Percentiles rank a stretch among this genome's conserved stretches.
phyloP scores from a whole-genome alignment of 1,139 yeast genomes.

The Blastobotrys capitulatus region DNA sequence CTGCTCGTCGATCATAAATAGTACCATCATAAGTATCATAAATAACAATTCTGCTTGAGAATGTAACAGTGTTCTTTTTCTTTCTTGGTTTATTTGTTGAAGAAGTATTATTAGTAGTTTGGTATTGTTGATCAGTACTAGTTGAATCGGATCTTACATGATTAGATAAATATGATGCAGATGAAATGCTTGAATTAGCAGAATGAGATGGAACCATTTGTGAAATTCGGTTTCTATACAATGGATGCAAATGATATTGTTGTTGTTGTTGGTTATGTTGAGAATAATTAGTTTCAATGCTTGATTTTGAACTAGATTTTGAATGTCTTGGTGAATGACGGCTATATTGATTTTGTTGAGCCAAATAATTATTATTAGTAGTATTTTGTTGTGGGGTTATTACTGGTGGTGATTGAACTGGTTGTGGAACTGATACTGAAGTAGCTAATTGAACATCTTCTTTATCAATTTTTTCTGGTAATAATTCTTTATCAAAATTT shows the following conservation, averaged over 20 bases:
- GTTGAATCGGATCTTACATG: slow-evolving; percentile 7
- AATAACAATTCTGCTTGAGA: slow-evolving; percentile 76
- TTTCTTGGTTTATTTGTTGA: background rate
- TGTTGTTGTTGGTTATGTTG: background rate
- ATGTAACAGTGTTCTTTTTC: slow-evolving; percentile 44
- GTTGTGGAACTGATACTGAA: background rate
- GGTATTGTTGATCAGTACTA: background rate
- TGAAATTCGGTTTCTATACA: slow-evolving; percentile 21
- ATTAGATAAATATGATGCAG: slow-evolving; percentile 14
- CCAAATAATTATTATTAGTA: background rate
- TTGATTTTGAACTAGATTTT: slow-evolving; percentile 7
- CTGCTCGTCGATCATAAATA: slow-evolving; percentile 93
- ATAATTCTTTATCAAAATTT: slow-evolving; percentile 13
- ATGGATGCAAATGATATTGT: slow-evolving; percentile 18
- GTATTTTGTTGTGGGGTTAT: background rate
- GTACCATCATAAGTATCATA: slow-evolving; percentile 81
- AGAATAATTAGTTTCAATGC: background rate
- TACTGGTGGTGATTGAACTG: background rate
- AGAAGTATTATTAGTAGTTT: background rate
- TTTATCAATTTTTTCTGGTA: slow-evolving; percentile 9
- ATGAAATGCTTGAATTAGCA: slow-evolving; percentile 14
- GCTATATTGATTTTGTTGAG: background rate
- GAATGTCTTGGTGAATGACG: slow-evolving; percentile 1
- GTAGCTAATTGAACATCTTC: slow-evolving; percentile 1
- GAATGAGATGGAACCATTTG: slow-evolving; percentile 15